phyloP scores from a whole-genome alignment of 805 yeast genomes.

The Scheffersomyces amazonensis region DNA sequence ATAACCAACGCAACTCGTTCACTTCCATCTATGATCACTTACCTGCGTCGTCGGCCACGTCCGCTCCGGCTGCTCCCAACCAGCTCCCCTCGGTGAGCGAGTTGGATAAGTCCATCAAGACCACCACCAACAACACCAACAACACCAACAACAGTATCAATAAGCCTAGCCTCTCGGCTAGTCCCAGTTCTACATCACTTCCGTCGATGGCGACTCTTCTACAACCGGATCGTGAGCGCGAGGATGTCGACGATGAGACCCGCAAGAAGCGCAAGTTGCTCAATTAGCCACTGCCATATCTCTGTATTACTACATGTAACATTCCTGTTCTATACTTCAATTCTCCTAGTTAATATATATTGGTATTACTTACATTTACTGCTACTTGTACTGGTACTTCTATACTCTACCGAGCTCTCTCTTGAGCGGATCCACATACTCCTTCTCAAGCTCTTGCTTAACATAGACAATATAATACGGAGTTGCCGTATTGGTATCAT shows the following conservation, averaged over 20 bases:
- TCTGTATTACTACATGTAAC: no score
- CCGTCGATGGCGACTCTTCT: neutral
- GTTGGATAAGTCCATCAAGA: conserved; percentile 28
- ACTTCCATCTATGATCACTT: conserved; percentile 14
- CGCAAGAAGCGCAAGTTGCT: neutral
- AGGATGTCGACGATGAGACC: neutral
- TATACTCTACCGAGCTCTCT: no score
- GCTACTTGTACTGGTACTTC: no score
- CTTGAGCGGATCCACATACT: conserved; percentile 63
- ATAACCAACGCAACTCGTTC: conserved; percentile 17
- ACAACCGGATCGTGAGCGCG: neutral
- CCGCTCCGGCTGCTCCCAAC: conserved; percentile 4
- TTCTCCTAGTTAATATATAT: no score
- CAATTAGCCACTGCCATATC: no score
- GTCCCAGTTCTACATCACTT: neutral
- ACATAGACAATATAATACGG: conserved; percentile 91
- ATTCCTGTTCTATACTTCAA: no score
- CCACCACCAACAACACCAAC: conserved; percentile 19
- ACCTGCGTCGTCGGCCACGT: neutral
- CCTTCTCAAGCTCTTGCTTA: conserved; percentile 52
- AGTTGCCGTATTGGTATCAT: conserved; percentile 77
- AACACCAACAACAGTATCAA: conserved; percentile 6
- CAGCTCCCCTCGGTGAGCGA: conserved; percentile 37
- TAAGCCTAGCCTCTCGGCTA: neutral
- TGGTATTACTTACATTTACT: no score